Evolutionary conservation across 371 early-diverging fungal genomes (phyloP).

Genomic region (Mucor mucedo): DNA sequence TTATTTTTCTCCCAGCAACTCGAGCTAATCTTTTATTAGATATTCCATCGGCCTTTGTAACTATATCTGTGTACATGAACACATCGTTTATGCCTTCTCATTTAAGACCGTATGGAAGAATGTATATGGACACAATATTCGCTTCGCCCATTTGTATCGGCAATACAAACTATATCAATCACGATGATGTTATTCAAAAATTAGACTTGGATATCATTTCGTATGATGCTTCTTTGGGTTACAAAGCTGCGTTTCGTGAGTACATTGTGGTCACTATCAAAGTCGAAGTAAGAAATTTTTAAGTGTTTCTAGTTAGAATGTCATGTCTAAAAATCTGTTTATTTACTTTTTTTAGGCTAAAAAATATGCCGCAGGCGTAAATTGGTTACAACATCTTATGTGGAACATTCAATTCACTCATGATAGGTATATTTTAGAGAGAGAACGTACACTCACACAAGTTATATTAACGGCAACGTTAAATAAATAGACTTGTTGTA

Average conservation of each 20-base stretch:
- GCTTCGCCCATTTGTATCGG: constrained; percentile 26
- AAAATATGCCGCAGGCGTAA: constrained; percentile 53
- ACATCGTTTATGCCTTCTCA: constrained; percentile 48
- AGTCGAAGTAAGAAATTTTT: constrained; percentile 29
- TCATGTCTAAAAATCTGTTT: background rate
- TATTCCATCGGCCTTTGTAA: constrained; percentile 56
- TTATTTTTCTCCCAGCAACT: background rate
- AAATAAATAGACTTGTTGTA: constrained; percentile 42
- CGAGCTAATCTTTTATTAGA: constrained; percentile 28
- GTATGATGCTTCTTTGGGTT: constrained; percentile 45
- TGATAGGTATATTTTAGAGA: constrained; percentile 33
- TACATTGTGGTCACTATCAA: constrained; percentile 49
- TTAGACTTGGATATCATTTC: constrained; percentile 57
- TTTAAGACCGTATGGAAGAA: constrained; percentile 51
- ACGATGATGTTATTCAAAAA: constrained; percentile 51
- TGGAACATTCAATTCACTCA: constrained; percentile 55
- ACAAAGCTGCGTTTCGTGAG: constrained; percentile 44
- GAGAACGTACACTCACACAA: background rate
- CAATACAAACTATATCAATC: constrained; percentile 1
- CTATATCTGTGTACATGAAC: constrained; percentile 48
- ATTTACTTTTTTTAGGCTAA: constrained; percentile 14
- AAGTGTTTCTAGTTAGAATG: background rate
- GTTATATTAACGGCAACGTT: background rate
- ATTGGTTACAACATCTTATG: constrained; percentile 52
- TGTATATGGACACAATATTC: constrained; percentile 59